Conservation (phyloP, 2,329 filamentous ascomycete genomes). For the Fusarium humuli region DNA sequence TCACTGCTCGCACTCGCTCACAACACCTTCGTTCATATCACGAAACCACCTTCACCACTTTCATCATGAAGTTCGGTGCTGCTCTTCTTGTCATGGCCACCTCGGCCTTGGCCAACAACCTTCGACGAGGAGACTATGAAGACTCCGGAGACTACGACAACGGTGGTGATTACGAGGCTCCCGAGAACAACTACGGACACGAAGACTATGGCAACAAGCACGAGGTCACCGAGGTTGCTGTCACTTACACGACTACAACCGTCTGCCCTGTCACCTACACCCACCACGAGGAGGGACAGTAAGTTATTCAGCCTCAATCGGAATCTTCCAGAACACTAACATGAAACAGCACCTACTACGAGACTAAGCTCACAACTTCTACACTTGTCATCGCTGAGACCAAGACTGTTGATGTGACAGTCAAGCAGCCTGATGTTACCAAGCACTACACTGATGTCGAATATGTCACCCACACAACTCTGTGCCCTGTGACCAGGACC, state of each 20-base stretch:
- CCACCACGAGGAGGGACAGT: slow-evolving; percentile 55
- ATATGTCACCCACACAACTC: slow-evolving; percentile 57
- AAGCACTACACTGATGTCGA: slow-evolving; percentile 50
- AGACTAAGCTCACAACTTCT: slow-evolving; percentile 58
- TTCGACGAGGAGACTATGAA: slow-evolving; percentile 36
- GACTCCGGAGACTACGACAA: slow-evolving; percentile 10
- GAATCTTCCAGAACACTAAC: slow-evolving; percentile 26
- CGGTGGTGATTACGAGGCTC: slow-evolving; percentile 16
- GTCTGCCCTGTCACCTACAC: slow-evolving; percentile 61
- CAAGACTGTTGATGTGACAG: slow-evolving; percentile 53
- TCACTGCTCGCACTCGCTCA: slow-evolving; percentile 35
- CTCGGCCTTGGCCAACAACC: slow-evolving; percentile 41
- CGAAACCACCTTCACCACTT: slow-evolving; percentile 7
- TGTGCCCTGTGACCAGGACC: slow-evolving; percentile 58
- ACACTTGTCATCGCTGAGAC: slow-evolving; percentile 58
- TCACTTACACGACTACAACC: slow-evolving; percentile 57
- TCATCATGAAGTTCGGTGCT: slow-evolving; percentile 46
- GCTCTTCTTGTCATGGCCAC: slow-evolving; percentile 43
- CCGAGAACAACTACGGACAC: slow-evolving; percentile 16
- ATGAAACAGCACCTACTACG: slow-evolving; percentile 53
- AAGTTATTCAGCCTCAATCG: slow-evolving; percentile 41
- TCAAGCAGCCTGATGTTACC: slow-evolving; percentile 51
- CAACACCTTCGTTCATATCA: slow-evolving; percentile 33
- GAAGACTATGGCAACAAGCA: slow-evolving; percentile 9
- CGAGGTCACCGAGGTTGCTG: slow-evolving; percentile 37